Percentiles rank a stretch among this genome's conserved stretches.
Evolutionary conservation across 1,284 basidiomycete species (phyloP).

Genomic region (Moesziomyces antarcticus): DNA sequence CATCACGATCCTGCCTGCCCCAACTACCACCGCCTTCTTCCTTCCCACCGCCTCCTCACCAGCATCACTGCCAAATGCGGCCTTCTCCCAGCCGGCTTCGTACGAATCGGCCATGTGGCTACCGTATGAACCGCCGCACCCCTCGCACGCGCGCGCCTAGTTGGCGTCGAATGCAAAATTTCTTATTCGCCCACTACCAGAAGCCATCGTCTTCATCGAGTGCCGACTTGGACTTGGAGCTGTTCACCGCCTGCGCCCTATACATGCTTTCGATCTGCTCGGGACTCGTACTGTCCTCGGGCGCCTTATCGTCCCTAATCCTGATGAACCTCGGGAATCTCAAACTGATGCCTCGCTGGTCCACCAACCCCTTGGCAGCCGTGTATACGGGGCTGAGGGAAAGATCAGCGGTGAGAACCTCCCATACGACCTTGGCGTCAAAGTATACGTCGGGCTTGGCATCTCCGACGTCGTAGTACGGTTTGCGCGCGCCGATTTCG

Average conservation of each 20-base stretch:
- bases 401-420: conserved; percentile 95
- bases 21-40: conserved; percentile 27
- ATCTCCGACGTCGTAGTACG: conserved; percentile 74
- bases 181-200: conserved; percentile 73
- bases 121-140: too few species aligned
- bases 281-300: conserved; percentile 89
- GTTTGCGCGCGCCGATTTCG: conserved; percentile 75
- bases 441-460: conserved; percentile 66
- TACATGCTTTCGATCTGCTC: conserved; percentile 98
- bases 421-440: conserved; percentile 80
- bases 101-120: too few species aligned
- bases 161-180: too few species aligned
- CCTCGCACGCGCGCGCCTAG: too few species aligned
- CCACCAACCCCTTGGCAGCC: conserved; percentile 82
- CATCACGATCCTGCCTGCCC: conserved; percentile 33
- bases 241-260: conserved; percentile 79
- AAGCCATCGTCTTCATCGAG: conserved; percentile 82
- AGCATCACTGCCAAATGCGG: background rate
- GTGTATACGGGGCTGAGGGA: conserved; percentile 96
- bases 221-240: conserved; percentile 75
- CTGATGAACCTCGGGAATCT: conserved; percentile 95
- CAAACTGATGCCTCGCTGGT: conserved; percentile 78
- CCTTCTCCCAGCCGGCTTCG: background rate
- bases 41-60: conserved; percentile 11
- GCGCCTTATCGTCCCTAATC: conserved; percentile 89